These are phyloP conservation scores for Elsinoe ampelina DNA, from an alignment of 2,329 filamentous ascomycete genomes.

Conservation along the genomic window DNA sequence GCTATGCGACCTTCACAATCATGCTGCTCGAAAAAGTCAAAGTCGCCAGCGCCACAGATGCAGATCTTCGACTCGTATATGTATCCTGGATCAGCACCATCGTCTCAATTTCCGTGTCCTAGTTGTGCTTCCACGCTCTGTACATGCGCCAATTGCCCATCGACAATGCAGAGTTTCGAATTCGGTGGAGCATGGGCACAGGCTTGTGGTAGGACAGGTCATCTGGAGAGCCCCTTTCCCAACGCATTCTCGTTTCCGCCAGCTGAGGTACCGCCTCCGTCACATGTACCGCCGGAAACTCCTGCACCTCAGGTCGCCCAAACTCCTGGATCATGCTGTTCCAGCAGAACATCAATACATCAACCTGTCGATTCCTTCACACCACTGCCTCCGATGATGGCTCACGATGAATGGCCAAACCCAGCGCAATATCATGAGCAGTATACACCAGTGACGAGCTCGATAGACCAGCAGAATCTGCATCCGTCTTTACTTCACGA, in stretches of 20 bases:
- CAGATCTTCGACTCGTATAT: conserved; percentile 6
- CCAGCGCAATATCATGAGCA: neutral
- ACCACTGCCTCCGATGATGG: neutral
- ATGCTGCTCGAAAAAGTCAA: conserved; percentile 14
- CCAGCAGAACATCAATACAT: neutral
- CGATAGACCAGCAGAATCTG: neutral
- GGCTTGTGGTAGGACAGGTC: conserved; percentile 14
- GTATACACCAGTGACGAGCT: neutral
- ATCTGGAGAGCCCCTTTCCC: conserved; percentile 12
- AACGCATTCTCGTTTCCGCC: neutral
- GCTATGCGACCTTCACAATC: conserved; percentile 8
- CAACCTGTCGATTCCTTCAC: conserved; percentile 4
- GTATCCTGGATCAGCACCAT: conserved; percentile 8
- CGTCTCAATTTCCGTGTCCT: conserved; percentile 14
- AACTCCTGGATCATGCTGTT: neutral
- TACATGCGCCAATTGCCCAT: conserved; percentile 15
- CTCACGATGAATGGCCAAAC: neutral
- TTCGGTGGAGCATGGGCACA: conserved; percentile 15
- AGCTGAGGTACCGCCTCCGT: neutral
- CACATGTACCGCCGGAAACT: neutral
- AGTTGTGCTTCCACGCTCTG: conserved; percentile 15
- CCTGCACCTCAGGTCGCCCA: neutral
- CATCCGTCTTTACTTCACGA: neutral
- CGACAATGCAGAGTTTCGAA: conserved; percentile 14
- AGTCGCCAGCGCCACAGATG: neutral